Conservation (phyloP, 1,284 basidiomycete genomes). For the Porodaedalea pini region DNA sequence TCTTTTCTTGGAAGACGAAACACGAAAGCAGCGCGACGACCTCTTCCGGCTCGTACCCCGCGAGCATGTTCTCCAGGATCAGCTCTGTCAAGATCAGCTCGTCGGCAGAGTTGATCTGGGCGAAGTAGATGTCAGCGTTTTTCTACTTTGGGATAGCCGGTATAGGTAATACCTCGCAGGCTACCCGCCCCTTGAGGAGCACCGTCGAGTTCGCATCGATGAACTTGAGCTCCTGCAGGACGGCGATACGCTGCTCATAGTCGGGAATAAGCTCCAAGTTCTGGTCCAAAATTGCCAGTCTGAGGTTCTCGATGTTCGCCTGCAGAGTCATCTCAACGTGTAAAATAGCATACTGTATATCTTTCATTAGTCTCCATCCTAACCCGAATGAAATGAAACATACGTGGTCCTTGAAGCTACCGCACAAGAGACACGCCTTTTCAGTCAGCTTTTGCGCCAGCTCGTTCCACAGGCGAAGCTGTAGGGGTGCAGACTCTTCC, state of each 20-base stretch:
- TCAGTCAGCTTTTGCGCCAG: slow-evolving; percentile 42
- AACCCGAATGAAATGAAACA: slow-evolving; percentile 16
- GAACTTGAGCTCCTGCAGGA: slow-evolving; percentile 89
- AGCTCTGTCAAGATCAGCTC: slow-evolving; percentile 95
- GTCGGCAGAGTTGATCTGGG: slow-evolving; percentile 93
- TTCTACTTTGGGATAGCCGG: no score
- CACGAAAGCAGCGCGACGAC: slow-evolving; percentile 95
- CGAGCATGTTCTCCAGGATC: slow-evolving; percentile 93
- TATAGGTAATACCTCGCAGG: slow-evolving; percentile 84
- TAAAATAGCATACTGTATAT: slow-evolving; percentile 63
- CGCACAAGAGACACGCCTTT: slow-evolving; percentile 55
- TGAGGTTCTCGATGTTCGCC: slow-evolving; percentile 70
- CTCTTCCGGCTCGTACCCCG: slow-evolving; percentile 89
- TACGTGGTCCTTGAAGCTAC: slow-evolving; percentile 56
- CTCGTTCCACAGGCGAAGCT: no score
- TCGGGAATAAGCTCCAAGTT: slow-evolving; percentile 97
- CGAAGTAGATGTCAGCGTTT: neutral
- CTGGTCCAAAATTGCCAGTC: slow-evolving; percentile 86
- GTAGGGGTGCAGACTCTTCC: no score
- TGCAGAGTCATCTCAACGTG: slow-evolving; percentile 76
- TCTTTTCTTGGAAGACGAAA: slow-evolving; percentile 98
- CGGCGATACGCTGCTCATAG: slow-evolving; percentile 91
- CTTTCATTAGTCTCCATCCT: neutral
- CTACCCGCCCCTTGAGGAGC: slow-evolving; percentile 93
- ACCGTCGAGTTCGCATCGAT: slow-evolving; percentile 94